Base-by-base conservation (phyloP, 495 filamentous ascomycete genomes). In the Pyrenula massariospora region DNA sequence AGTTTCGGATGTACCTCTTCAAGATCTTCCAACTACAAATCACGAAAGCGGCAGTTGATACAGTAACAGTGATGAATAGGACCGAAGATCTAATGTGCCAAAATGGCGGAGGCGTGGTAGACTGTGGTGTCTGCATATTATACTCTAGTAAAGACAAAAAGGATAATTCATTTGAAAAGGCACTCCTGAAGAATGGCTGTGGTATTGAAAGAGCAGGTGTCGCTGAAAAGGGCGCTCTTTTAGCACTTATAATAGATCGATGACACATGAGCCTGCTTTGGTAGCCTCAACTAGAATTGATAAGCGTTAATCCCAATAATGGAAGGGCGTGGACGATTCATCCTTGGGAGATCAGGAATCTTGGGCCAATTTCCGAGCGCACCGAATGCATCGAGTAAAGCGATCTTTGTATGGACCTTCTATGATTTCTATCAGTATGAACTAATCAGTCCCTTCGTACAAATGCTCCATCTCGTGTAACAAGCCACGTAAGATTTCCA, bases 1-100 rank as follows among this genome's bases (percentile, higher is more conserved):
- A 54, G 61, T 54, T 22, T 60, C 54, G 57, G 56, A 47, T 42
- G 5, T 15, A 42, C 31, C 15, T 8, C 15, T 42, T 15, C 15
- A 42, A 15, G 15, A 5, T 42, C 15, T 42, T 42, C 8, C 8
- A 42, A 42, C 15, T 42, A 15, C 31, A 8, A 42, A 42, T 15
- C 31, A 42, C 31, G 31, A 8, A 42, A 15, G 31, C 31, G 31
- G 31, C 31, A 15, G 15, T 42, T 42, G 31, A 42, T 42, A 42
- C 31, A 42, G 31, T 42, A 42, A 42, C 15, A 15, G 31, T 42
- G 5, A 42, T 42, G 31, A 42, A 42, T 15, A 42, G 31, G 5
- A 8, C 31, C 15, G 31, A 42, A 15, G 31, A 42, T 42, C 31
- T 42, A 42, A 42, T 8, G 31, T 15, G 31, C 31, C 31, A 42